Conservation (phyloP, 371 early-diverging fungal species). For the Mortierella polycephala region DNA sequence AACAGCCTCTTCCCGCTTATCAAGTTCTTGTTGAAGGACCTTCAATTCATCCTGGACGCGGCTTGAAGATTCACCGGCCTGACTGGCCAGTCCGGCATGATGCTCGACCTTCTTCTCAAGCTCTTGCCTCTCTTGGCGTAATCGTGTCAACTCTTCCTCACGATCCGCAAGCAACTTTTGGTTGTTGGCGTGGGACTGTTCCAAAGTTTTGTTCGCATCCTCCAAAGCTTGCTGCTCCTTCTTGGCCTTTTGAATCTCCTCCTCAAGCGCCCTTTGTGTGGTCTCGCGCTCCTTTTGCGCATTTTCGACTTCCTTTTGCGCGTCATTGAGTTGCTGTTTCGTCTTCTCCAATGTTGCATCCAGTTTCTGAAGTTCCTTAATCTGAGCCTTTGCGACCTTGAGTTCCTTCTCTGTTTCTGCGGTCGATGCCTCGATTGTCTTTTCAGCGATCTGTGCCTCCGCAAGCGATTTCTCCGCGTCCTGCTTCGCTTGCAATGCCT, state of each 20-base stretch:
- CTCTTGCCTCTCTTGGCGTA: constrained; percentile 52
- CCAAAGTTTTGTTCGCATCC: constrained; percentile 12
- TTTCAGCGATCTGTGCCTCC: constrained; percentile 18
- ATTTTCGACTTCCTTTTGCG: constrained; percentile 21
- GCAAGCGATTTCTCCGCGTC: constrained; percentile 31
- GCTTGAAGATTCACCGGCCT: constrained; percentile 38
- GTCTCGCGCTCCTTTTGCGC: constrained; percentile 20
- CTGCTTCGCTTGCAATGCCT: constrained; percentile 43
- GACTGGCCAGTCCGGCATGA: constrained; percentile 23
- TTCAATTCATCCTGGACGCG: constrained; percentile 26
- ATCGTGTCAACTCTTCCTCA: constrained; percentile 49
- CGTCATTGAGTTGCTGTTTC: constrained; percentile 20
- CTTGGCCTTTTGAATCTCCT: constrained; percentile 12
- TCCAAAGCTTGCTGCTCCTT: constrained; percentile 22
- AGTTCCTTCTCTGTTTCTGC: constrained; percentile 28
- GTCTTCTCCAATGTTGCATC: constrained; percentile 15
- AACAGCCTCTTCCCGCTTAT: constrained; percentile 16
- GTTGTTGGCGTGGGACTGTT: constrained; percentile 49
- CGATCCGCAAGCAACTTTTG: constrained; percentile 54
- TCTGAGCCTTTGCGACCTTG: constrained; percentile 32
- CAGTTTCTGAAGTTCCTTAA: constrained; percentile 46
- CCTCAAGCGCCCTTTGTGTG: constrained; percentile 16
- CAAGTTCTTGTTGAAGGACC: constrained; percentile 12
- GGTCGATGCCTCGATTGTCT: constrained; percentile 11
- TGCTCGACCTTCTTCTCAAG: constrained; percentile 32